Evolutionary conservation across 805 yeast genomes (phyloP), one percentile per base, ranked within the genome.

Genomic region (Candida andamanensis): DNA sequence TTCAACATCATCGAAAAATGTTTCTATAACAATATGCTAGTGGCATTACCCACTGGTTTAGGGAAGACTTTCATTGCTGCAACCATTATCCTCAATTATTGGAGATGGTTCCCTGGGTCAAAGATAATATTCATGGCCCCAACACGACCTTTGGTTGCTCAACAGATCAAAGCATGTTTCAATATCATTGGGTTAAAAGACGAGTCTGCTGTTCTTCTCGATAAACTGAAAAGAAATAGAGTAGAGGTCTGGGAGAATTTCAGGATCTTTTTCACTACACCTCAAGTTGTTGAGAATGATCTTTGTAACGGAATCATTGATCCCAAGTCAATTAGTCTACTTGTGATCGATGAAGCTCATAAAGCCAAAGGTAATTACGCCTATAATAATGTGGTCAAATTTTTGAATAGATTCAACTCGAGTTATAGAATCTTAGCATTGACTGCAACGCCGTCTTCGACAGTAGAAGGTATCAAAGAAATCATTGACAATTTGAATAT

Each of bases 61-160:
- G 99, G 99, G 24, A 92, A 92, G 59, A 92, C 99, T 0, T 86
- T 92, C 42, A 87, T 92, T 49, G 97, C 98, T 2, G 79, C 94
- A 22, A 81, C 95, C 0, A 90, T 90, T 15, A 92, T 92, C 87
- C 67, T 87, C 35, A 92, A 92, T 52, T 92, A 72, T 58, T 78
- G 74, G 44, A 60, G 94, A 29, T 92, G 98, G 98, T 83, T 89
- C 14, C 73, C 73, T 11, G 54, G 59, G 4, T 77, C 86, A 2
- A 92, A 89, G 49, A 76, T 92, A 43, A 74, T 94, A 1, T 92
- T 92, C 55, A 80, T 90, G 80, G 98, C 99, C 0, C 99, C 99
- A 0, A 92, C 99, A 2, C 69, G 89, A 42, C 99, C 99, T 0
- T 67, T 92, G 33, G 97, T 92, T 5, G 89, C 95, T 1, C 99